These are phyloP conservation scores for Cetraspora pellucida DNA, from an alignment of 192 early-diverging fungal genomes.

Conservation along the genomic window DNA sequence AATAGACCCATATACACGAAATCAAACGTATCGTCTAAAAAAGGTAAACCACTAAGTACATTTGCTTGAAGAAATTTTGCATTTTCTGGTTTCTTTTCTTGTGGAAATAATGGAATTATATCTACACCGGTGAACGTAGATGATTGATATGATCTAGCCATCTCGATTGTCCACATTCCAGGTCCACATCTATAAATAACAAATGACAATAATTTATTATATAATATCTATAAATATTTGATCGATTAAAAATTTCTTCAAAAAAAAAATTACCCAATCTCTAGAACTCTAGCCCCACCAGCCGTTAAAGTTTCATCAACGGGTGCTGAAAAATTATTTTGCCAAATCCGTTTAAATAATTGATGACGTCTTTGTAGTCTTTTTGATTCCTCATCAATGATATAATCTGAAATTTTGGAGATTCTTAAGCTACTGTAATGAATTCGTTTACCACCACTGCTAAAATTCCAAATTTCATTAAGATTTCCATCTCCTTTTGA, in stretches of 20 bases:
- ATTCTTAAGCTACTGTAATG: not conserved
- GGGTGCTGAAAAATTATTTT: slow-evolving; percentile 12
- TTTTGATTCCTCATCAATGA: not conserved
- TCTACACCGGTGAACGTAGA: slow-evolving; percentile 41
- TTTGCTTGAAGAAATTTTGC: slow-evolving; percentile 27
- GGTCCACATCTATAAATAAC: slow-evolving; percentile 38
- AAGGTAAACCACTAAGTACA: slow-evolving; percentile 31
- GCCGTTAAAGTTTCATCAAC: slow-evolving; percentile 13
- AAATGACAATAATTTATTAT: not conserved
- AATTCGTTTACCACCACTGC: not conserved
- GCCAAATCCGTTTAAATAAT: slow-evolving; percentile 22
- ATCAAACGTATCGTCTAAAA: slow-evolving; percentile 37
- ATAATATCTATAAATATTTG: too few relatives aligned
- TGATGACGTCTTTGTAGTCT: slow-evolving; percentile 16
- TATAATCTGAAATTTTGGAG: not conserved
- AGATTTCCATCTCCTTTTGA: not conserved
- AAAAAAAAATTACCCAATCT: slow-evolving; percentile 27
- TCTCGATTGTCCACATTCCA: slow-evolving; percentile 44
- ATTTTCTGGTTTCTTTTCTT: slow-evolving; percentile 10
- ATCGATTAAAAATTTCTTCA: not conserved
- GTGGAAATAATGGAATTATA: slow-evolving; percentile 36
- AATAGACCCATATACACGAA: slow-evolving; percentile 31
- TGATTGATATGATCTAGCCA: slow-evolving; percentile 39
- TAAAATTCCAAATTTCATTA: not conserved
- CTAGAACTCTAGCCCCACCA: slow-evolving; percentile 11